Evolutionary conservation across 805 yeast genomes (phyloP), one percentile per base, ranked within the genome.

Genomic region (Grigorovia humatica): DNA sequence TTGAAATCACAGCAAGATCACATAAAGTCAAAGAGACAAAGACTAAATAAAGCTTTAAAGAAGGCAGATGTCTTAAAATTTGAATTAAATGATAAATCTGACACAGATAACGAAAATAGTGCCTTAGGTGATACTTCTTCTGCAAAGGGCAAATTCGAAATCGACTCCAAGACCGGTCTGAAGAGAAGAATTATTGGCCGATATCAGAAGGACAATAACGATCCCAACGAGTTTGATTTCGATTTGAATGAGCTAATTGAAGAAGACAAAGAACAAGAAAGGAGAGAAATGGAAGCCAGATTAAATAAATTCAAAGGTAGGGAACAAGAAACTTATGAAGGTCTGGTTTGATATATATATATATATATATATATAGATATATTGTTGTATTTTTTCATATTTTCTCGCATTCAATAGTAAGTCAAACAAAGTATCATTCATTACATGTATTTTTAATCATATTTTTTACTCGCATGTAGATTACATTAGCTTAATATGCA

Each of bases 161-260:
- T 58, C 2, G 69, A 66, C 50, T 51, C 61, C 4, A 58, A 54
- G 44, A 65, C 67, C 2, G 66, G 67, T 12, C 55, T 64, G 46
- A 65, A 66, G 50, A 67, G 54, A 49, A 59, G 70, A 23, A 60
- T 64, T 6, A 58, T 66, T 43, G 64, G 65, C 4, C 54, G 59
- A 32, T 60, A 23, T 45, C 38, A 49, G 48, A 53, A 59, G 6
- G 70, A 73, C 56, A 77, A 58, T 48, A 52, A 59, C 3, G 73
- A 75, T 57, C 79, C 79, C 8, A 71, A 74, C 55, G 61, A 55
- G 2, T 77, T 66, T 60, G 81, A 77, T 57, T 77, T 69, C 53
- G 78, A 75, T 54, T 57, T 77, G 29, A 73, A 77, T 54, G 79
- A 76, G 13, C 63, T 77, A 48, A 75, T 77, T 30, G 59, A 66